Conservation (phyloP, 345 rosid species). For the Trapa bicornis region DNA sequence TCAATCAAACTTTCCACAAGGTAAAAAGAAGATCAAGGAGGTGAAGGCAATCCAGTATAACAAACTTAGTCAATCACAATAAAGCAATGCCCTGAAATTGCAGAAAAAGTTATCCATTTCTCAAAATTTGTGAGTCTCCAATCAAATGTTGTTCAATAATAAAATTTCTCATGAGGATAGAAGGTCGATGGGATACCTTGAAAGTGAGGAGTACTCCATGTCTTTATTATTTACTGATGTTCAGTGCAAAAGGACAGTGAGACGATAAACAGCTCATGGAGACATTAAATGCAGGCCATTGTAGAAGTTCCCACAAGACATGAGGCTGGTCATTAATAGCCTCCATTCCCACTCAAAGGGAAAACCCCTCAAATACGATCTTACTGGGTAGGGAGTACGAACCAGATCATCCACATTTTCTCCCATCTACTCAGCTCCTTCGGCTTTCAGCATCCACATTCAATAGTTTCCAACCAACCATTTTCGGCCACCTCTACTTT, state of each 20-base stretch:
- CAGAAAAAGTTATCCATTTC: neutral
- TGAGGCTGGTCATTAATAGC: neutral
- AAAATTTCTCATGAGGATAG: neutral
- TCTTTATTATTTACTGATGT: neutral
- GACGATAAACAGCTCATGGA: no score
- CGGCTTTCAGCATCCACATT: no score
- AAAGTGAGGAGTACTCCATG: neutral
- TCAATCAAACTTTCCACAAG: no score
- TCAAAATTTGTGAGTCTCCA: neutral
- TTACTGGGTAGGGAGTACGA: no score
- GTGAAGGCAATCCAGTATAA: neutral
- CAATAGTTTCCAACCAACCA: no score
- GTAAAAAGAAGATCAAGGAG: no score
- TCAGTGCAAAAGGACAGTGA: neutral
- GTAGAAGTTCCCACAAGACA: neutral
- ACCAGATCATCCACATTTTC: no score
- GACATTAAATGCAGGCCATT: neutral
- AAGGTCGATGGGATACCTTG: neutral
- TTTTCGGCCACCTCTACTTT: no score
- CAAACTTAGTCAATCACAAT: neutral
- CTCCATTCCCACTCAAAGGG: neutral
- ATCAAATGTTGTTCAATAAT: neutral
- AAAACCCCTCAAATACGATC: no score
- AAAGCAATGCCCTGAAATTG: neutral
- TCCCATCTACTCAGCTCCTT: no score